A percentile compares a stretch with the other conserved stretches of the same genome.
Conservation (phyloP, 1,139 yeast genomes). For the Blastobotrys serpentis region DNA sequence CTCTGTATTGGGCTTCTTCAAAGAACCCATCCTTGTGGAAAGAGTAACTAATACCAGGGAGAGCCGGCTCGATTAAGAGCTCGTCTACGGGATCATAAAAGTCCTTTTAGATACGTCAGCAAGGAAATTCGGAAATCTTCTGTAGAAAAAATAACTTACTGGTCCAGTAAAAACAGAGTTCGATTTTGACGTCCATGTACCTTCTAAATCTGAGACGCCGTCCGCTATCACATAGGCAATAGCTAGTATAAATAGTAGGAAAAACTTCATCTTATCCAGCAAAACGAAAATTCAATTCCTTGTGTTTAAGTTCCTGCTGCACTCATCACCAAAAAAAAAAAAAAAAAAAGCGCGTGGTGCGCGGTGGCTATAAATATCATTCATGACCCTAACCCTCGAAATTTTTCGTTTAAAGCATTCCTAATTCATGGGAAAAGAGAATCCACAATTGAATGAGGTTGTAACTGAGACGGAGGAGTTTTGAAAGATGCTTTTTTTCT, state of each 20-base stretch:
- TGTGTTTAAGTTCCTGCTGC: neutral
- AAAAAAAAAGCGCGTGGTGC: neutral
- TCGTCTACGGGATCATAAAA: slow-evolving; percentile 96
- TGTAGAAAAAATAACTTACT: slow-evolving; percentile 30
- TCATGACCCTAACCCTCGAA: neutral
- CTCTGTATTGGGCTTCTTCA: slow-evolving; percentile 86
- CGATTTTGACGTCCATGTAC: slow-evolving; percentile 96
- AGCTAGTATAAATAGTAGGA: neutral
- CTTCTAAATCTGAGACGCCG: slow-evolving; percentile 39
- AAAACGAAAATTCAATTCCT: neutral
- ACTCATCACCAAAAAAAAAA: neutral
- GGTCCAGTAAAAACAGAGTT: slow-evolving; percentile 96
- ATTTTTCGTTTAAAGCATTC: no score
- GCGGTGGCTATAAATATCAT: neutral
- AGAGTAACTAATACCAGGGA: slow-evolving; percentile 91
- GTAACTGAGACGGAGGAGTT: no score
- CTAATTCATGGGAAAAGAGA: no score
- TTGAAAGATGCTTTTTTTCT: no score
- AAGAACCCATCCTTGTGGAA: slow-evolving; percentile 88
- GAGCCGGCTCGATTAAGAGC: slow-evolving; percentile 86
- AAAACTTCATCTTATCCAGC: neutral
- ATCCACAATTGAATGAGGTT: no score
- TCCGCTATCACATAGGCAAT: neutral
- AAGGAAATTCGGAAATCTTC: no score
- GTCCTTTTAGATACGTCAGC: no score